phyloP scores from a whole-genome alignment of 1,284 basidiomycete species.

The Pterulicium gracile region DNA sequence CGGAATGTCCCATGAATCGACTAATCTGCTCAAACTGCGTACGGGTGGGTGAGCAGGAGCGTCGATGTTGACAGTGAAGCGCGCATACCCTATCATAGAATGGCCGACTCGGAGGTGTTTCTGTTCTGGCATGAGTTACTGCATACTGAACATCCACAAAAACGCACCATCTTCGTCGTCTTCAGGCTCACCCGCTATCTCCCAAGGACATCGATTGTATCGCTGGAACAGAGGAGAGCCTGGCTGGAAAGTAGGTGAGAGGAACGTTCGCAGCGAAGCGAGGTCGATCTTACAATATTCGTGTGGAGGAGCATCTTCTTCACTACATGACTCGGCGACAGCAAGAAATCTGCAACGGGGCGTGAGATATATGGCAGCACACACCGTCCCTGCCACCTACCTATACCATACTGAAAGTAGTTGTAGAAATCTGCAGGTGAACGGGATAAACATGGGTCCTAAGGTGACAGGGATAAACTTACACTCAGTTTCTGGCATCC shows the following conservation, averaged over 20 bases:
- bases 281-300: constrained; percentile 58
- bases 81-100: constrained; percentile 55
- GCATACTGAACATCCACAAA: constrained; percentile 5
- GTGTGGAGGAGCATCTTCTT: constrained; percentile 79
- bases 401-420: constrained; percentile 82
- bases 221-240: constrained; percentile 81
- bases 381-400: neutral
- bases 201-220: constrained; percentile 85
- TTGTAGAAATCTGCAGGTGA: constrained; percentile 71
- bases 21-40: constrained; percentile 61
- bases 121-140: constrained; percentile 22
- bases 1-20: constrained; percentile 60
- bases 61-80: constrained; percentile 9
- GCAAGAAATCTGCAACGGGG: constrained; percentile 49
- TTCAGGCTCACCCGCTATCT: constrained; percentile 61
- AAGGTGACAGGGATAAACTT: constrained; percentile 20
- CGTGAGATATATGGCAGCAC: neutral
- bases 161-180: constrained; percentile 63
- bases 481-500: constrained; percentile 31
- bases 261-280: constrained; percentile 2
- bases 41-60: neutral
- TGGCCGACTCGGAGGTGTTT: constrained; percentile 54
- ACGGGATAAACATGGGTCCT: constrained; percentile 5
- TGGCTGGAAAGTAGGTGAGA: constrained; percentile 35
- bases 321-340: constrained; percentile 67